These are phyloP conservation scores for Emiliania huxleyi DNA, from an alignment of 78 protist genomes.

Conservation along the genomic window DNA sequence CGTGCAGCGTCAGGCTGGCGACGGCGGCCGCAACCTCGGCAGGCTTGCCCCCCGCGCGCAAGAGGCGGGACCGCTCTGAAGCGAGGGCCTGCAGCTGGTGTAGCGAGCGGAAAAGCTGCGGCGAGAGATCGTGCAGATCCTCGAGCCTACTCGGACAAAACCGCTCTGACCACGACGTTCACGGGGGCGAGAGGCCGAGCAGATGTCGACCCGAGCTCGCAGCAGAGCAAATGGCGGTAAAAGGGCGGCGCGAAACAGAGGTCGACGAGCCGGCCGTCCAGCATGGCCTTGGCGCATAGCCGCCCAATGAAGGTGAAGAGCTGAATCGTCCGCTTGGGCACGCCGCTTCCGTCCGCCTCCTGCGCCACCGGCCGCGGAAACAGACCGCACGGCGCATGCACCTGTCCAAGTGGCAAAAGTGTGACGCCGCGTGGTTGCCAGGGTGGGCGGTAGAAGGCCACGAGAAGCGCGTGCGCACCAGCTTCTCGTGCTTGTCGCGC, in stretches of 20 bases:
- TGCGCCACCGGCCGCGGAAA: constrained; percentile 53
- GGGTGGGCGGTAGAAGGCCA: too few relatives aligned
- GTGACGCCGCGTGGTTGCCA: not conserved
- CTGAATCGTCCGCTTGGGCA: not conserved
- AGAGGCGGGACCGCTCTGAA: not conserved
- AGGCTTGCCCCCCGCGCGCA: not conserved
- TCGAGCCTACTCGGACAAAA: too few relatives aligned
- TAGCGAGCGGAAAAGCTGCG: not conserved
- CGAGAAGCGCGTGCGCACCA: too few relatives aligned
- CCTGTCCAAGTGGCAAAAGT: not conserved
- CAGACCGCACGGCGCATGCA: constrained; percentile 22
- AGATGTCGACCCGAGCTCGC: not conserved
- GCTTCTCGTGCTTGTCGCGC: too few relatives aligned
- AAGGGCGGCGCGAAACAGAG: constrained; percentile 66
- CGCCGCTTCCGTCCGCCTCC: not conserved
- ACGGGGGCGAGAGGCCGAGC: too few relatives aligned
- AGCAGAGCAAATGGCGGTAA: constrained; percentile 52
- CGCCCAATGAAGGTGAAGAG: constrained; percentile 44
- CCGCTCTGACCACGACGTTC: too few relatives aligned
- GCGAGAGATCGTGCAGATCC: constrained; percentile 46
- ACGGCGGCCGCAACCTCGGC: not conserved
- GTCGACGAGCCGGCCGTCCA: constrained; percentile 68
- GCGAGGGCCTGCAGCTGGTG: not conserved
- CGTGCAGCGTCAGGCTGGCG: constrained; percentile 22
- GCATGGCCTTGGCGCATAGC: constrained; percentile 68